Base-by-base conservation (phyloP, 1,284 basidiomycete genomes). In the Macrocybe sp. region DNA sequence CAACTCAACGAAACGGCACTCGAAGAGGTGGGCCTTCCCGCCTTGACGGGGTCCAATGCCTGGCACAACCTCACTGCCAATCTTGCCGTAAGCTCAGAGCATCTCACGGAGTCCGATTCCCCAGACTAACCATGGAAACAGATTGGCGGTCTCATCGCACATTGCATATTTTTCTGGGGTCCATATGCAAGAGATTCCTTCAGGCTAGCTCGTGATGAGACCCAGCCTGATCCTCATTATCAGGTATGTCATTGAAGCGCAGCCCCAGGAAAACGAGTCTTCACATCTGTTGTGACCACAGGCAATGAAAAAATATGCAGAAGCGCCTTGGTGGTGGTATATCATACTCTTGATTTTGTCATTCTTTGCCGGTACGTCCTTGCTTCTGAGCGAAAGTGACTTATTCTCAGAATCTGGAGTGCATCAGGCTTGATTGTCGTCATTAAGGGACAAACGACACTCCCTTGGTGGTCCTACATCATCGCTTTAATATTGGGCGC, bases 71-170 rank as follows among this genome's bases (percentile, higher is more conserved):
- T 83, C 37, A 72, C 69, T 1, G 59, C 64, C 9, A 81, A 80
- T 56, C 69, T 80, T 43, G 66, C 74, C 2, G 76, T 80, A 54
- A 51, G 73, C 56, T 29, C n/a, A 37, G 11, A 9, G n/a, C 35
- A 14, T 37, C 35, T 11, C 31, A 6, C 28, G 5, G 37, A 34
- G 35, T 50, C 36, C 28, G 7, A 34, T 33, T 31, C 35, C 10
- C 11, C 32, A 36, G 16, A 10, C 29, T 39, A 22, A 46, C 37
- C 3, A 4, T 9, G 16, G 8, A 22, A 38, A 14, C 52, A 78
- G 78, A 78, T 85, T 48, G 83, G 83, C 11, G 81, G 76, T 9
- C 64, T 85, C 11, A 73, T 87, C 48, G 74, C 78, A 0, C 83
- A 85, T 59, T 73, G 70, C 37, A 43, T 79, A n/a, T 68, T 80